Evolutionary conservation across 1,139 yeast genomes (phyloP).

Genomic region (Yamadazyma conglobata): DNA sequence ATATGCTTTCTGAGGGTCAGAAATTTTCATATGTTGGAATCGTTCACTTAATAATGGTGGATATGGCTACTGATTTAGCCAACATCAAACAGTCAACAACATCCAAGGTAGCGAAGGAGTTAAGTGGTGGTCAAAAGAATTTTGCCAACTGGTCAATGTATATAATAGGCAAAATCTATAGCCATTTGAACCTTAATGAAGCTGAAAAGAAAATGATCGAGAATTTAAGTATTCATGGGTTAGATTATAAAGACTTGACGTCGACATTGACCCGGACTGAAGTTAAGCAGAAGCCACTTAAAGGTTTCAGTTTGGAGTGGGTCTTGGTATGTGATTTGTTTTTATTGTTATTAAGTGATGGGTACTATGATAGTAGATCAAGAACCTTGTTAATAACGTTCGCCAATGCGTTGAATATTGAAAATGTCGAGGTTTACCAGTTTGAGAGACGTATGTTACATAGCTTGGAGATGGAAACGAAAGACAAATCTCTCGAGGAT

Average conservation of each 20-base stretch:
- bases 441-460: conserved; percentile 91
- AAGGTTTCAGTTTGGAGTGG: conserved; percentile 59
- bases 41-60: conserved; percentile 68
- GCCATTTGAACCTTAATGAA: conserved; percentile 70
- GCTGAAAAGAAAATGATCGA: conserved; percentile 90
- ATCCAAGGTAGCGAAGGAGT: conserved; percentile 51
- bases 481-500: conserved; percentile 44
- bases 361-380: conserved; percentile 86
- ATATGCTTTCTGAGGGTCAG: conserved; percentile 77
- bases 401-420: conserved; percentile 57
- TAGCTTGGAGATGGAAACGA: conserved; percentile 81
- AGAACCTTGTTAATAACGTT: conserved; percentile 68
- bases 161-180: conserved; percentile 67
- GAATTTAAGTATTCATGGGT: conserved; percentile 77
- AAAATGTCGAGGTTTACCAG: conserved; percentile 67
- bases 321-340: conserved; percentile 89
- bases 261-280: conserved; percentile 41
- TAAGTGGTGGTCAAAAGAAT: conserved; percentile 72
- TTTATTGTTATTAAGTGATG: conserved; percentile 73
- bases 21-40: conserved; percentile 91
- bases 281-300: conserved; percentile 19
- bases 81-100: conserved; percentile 51
- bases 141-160: conserved; percentile 84
- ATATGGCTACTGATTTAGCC: conserved; percentile 79
- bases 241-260: conserved; percentile 68